Evolutionary conservation across 2,329 filamentous ascomycete species (phyloP), one percentile per base, ranked within the genome.

Genomic region (Corniculantispora saksenae): DNA sequence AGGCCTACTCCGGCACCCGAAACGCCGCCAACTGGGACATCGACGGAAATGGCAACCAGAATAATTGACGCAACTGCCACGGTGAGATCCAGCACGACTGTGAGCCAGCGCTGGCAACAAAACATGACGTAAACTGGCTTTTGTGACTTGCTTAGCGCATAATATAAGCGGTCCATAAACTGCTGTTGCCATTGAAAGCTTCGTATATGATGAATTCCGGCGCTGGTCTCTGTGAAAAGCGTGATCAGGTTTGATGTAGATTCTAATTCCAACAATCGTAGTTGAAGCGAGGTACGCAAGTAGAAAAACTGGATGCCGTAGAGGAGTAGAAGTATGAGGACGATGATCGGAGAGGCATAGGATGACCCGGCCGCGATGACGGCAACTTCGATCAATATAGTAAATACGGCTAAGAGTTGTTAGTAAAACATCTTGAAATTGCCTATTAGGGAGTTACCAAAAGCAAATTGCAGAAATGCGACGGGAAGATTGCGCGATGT

Each of bases 241-340:
- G 74, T 74, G 27, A 72, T 81, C 0, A 86, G 74, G 0, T 79
- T 80, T 0, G 83, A 78, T 51, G 81, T 81, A 1, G 83, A 78
- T 68, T 87, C 83, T 0, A 87, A 75, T 56, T 86, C 84, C 29
- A 86, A 71, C 15, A 83, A 77, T 43, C 84, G 81, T 2, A 87
- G 73, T 67, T 86, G 85, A 0, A 84, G 79, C 0, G 84, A 86
- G 1, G 84, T 86, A 9, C 81, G 77, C 1, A 87, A 76, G 43
- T 68, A 67, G 32, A 67, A 67, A 5, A 67, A 64, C 25, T 72
- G 70, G 13, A 72, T 21, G 3, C 66, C 21, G 53, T 66, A 70
- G 3, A 71, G 45, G 8, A 43, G 9, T 4, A 19, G 12, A 3
- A 43, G 12, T 15, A 43, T 43, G 12, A 43, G 4, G 17, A 43